Conservation (phyloP, 805 yeast species). For the Ogataea methylovora region DNA sequence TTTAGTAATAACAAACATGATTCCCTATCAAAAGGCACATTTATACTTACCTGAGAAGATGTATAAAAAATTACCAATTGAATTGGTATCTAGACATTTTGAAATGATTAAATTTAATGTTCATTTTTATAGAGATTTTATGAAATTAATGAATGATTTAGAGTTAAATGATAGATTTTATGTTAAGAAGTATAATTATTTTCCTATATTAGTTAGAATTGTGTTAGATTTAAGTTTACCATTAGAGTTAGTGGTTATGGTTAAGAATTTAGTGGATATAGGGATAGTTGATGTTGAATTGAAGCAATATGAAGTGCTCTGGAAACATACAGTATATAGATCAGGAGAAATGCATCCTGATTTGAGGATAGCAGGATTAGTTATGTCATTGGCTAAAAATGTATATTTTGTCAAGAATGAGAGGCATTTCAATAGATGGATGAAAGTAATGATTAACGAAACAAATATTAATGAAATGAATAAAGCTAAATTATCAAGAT, state of each 20-base stretch:
- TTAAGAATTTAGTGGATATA: conserved; percentile 19
- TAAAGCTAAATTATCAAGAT: conserved; percentile 8
- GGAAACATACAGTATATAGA: conserved; percentile 1
- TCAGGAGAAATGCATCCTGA: conserved; percentile 27
- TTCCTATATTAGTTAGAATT: conserved; percentile 33
- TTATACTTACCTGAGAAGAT: neutral
- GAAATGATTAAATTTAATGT: neutral
- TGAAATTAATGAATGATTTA: neutral
- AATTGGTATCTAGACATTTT: neutral
- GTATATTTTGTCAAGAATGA: conserved; percentile 22
- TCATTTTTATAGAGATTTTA: neutral
- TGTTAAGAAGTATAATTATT: conserved; percentile 14
- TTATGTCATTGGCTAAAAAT: conserved; percentile 25
- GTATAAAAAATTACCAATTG: neutral
- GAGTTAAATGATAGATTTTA: neutral
- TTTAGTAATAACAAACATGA: conserved; percentile 31
- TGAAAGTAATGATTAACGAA: conserved; percentile 9
- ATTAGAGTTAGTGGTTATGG: conserved; percentile 35
- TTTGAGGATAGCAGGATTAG: conserved; percentile 24
- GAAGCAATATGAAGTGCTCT: conserved; percentile 1
- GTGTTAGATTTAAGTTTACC: conserved; percentile 41
- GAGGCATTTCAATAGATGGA: conserved; percentile 22
- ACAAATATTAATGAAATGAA: conserved; percentile 18
- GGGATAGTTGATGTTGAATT: conserved; percentile 9
- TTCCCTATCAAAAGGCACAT: conserved; percentile 33